Evolutionary conservation across 768 basidiomycete genomes (phyloP).

Genomic region (Phanerodontia chrysosporium): DNA sequence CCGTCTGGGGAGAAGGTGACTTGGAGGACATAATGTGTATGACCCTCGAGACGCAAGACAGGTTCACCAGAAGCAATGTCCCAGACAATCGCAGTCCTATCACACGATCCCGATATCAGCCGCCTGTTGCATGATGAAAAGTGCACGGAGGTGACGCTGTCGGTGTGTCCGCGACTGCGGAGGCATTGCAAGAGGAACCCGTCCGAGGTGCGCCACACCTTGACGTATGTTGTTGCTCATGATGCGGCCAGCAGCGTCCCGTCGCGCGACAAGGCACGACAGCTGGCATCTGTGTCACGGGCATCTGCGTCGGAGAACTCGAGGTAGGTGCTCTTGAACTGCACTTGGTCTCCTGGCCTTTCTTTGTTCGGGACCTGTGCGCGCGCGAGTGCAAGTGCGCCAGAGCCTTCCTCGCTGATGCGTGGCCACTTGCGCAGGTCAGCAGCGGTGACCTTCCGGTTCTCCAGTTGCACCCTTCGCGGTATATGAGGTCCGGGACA

Average conservation of each 20-base stretch:
- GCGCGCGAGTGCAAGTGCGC: neutral
- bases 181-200: too few relatives aligned
- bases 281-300: neutral
- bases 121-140: neutral
- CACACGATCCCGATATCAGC: neutral
- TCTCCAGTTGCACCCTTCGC: too few relatives aligned
- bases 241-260: neutral
- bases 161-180: neutral
- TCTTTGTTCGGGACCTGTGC: too few relatives aligned
- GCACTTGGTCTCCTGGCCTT: too few relatives aligned
- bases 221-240: too few relatives aligned
- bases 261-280: neutral
- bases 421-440: neutral
- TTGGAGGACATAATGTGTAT: neutral
- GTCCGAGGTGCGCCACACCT: too few relatives aligned
- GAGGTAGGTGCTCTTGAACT: neutral
- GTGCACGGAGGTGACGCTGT: neutral
- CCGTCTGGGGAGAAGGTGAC: slow-evolving; percentile 10
- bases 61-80: neutral
- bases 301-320: neutral
- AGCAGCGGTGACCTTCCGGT: neutral
- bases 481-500: too few relatives aligned
- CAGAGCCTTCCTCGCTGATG: neutral
- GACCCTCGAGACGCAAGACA: neutral
- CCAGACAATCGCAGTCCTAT: neutral